phyloP scores from a whole-genome alignment of 192 early-diverging fungal genomes.

The Funneliformis mosseae region DNA sequence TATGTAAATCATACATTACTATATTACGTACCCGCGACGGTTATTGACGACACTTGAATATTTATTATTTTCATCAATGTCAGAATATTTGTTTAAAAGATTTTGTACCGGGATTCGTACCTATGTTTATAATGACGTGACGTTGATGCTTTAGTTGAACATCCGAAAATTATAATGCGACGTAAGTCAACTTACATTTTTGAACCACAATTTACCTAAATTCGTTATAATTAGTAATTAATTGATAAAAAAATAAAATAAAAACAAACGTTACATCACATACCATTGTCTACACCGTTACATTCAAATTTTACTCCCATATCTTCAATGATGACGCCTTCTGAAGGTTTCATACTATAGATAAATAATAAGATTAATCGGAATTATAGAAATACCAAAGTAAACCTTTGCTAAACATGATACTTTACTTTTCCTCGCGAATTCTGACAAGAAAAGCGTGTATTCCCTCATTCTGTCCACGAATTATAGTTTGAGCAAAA shows the following conservation, averaged over 20 bases:
- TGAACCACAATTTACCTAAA: constrained; percentile 57
- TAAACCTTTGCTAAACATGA: too few relatives aligned
- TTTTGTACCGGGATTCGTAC: constrained; percentile 59
- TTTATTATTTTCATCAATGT: constrained; percentile 53
- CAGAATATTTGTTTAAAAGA: constrained; percentile 63
- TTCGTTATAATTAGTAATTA: constrained; percentile 37
- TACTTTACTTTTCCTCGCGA: constrained; percentile 68
- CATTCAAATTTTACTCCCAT: constrained; percentile 74
- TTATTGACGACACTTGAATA: constrained; percentile 51
- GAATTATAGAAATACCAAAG: background rate
- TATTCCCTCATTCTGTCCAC: constrained; percentile 69
- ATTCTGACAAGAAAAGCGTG: constrained; percentile 75
- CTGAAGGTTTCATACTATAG: constrained; percentile 53
- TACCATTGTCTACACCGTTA: constrained; percentile 80
- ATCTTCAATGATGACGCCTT: constrained; percentile 72
- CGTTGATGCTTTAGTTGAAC: background rate
- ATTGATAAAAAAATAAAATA: background rate
- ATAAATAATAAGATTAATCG: constrained; percentile 10
- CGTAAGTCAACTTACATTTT: constrained; percentile 10
- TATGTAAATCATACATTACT: background rate
- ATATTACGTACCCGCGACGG: constrained; percentile 44
- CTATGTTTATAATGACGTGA: background rate
- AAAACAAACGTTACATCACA: constrained; percentile 41
- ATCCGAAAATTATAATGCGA: background rate
- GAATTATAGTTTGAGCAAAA: constrained; percentile 75